Conservation (phyloP, 192 early-diverging fungal species). For the Irineochytrium annulatum region DNA sequence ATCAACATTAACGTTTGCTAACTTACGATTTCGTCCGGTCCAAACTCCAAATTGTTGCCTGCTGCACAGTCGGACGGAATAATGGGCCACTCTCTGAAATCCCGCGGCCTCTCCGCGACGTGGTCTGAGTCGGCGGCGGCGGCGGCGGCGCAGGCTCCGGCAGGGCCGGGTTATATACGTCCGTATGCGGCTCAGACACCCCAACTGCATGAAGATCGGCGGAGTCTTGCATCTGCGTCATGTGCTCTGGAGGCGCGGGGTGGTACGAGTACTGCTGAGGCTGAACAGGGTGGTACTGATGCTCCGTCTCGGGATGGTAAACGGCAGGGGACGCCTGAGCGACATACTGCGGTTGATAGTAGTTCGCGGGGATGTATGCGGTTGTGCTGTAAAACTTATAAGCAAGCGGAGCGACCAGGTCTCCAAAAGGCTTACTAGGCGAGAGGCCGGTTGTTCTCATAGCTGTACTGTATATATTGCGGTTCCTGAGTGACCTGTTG, state of each 20-base stretch:
- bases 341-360: background rate
- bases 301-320: background rate
- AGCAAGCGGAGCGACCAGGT: too few species aligned
- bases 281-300: background rate
- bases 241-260: background rate
- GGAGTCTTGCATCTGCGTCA: background rate
- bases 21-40: constrained; percentile 19
- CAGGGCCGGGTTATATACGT: too few species aligned
- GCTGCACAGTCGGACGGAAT: constrained; percentile 49
- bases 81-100: constrained; percentile 6
- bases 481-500: too few species aligned
- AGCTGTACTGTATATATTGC: too few species aligned
- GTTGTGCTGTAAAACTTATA: too few species aligned
- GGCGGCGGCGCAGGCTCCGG: background rate
- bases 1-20: background rate
- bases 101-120: background rate
- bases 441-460: too few species aligned
- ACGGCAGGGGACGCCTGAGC: background rate
- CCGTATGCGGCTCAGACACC: too few species aligned
- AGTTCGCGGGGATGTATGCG: background rate
- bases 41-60: constrained; percentile 10
- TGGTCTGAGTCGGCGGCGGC: background rate
- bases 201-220: too few species aligned
- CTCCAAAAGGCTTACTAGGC: too few species aligned
- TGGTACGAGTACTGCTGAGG: background rate